Evolutionary conservation across 106 monocot genomes (phyloP), one percentile per base, ranked within the genome.

Genomic region (Acorus gramineus): DNA sequence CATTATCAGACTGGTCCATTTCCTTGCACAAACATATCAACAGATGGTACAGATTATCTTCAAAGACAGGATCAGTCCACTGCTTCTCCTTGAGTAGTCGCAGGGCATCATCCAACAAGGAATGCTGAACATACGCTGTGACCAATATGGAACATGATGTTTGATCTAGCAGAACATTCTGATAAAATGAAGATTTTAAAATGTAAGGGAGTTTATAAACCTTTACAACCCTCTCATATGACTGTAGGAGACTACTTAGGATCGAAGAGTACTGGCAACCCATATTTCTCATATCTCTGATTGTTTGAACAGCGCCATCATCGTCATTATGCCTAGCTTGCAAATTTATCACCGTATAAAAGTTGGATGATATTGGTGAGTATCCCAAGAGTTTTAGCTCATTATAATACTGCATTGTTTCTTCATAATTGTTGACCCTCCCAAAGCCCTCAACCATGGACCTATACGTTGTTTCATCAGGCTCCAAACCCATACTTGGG

Each of bases 1-100:
- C 91, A 73, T 76, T 71, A 14, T 85, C 85, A 62, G 74, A 79
- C 6, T 58, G 68, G 46, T 83, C 73, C 5, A 69, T 74, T 68
- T 98, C 96, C 74, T 98, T 98, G 80, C 91, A 98, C 57, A 83
- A 85, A 69, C 96, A 98, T 61, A 98, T 92, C 54, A 91, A 66
- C 7, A 92, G 66, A 85, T 98, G 96, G 61, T 88, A 92, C 44
- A 98, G 64, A 50, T 87, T 98, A 55, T 83, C 91, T 66, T 88
- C 91, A 69, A 75, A 98, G 54, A 74, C 53, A 50, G 78, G 65
- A 71, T 96, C 91, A 50, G 72, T 66, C 96, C 96, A 98, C 56
- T 46, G 83, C 70, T 81, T 87, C 10, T 88, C 80, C 14, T 51
- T 53, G 13, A 92, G 70, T 73, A 92, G 57, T 51, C 50, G 68